Percentiles rank a stretch among this genome's conserved stretches.
These are phyloP conservation scores for Boletus sp. DNA, from an alignment of 768 basidiomycete genomes.

Conservation along the genomic window DNA sequence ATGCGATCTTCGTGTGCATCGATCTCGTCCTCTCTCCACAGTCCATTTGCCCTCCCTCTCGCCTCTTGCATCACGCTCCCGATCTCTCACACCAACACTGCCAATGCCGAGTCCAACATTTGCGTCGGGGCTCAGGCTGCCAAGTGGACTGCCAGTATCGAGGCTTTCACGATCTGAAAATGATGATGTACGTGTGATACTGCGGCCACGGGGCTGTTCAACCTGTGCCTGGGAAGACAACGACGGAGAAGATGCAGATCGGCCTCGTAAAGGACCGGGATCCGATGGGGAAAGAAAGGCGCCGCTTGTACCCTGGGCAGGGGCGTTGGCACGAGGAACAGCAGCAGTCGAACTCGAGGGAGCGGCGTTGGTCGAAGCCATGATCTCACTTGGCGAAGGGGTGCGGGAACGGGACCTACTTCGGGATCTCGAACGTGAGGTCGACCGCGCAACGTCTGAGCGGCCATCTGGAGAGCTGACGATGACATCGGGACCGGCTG, in stretches of 20 bases:
- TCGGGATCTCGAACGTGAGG: constrained; percentile 29
- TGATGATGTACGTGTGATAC: constrained; percentile 51
- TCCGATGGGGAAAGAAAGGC: constrained; percentile 28
- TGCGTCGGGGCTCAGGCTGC: constrained; percentile 40
- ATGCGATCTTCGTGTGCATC: constrained; percentile 23
- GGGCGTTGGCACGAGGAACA: constrained; percentile 10
- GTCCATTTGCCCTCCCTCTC: constrained; percentile 30
- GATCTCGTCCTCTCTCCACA: constrained; percentile 31
- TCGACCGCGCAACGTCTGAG: constrained; percentile 32
- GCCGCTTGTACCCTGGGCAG: constrained; percentile 17
- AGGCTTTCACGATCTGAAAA: constrained; percentile 50
- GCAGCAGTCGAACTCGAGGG: constrained; percentile 3
- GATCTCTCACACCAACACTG: constrained; percentile 33
- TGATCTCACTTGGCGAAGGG: constrained; percentile 38
- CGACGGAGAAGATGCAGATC: constrained; percentile 35
- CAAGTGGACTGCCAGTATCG: constrained; percentile 34
- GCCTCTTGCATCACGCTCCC: constrained; percentile 21
- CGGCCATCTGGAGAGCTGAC: constrained; percentile 35
- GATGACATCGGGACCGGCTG: constrained; percentile 30
- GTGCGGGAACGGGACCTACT: constrained; percentile 44
- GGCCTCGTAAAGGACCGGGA: constrained; percentile 17
- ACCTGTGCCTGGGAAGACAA: constrained; percentile 31
- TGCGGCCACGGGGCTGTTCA: constrained; percentile 46
- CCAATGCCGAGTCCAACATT: constrained; percentile 28
- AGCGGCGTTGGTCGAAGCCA: constrained; percentile 9